A percentile compares a stretch with the other conserved stretches of the same genome.
Evolutionary conservation across 78 protist genomes (phyloP).

Genomic region (Mantamonas sphyraenae): DNA sequence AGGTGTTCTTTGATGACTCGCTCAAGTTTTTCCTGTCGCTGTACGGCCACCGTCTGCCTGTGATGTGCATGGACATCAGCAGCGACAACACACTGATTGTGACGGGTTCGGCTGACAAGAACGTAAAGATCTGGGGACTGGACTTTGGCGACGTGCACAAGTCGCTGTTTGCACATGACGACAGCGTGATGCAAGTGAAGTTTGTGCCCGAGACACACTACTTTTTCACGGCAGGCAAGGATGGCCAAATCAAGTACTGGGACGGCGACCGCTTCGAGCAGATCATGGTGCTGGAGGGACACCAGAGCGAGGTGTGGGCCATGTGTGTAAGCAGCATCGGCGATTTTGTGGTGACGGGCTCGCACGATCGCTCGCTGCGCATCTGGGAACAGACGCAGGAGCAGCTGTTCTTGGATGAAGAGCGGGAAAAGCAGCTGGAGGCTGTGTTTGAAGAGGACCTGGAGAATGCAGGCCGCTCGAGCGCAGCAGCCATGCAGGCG

Average conservation of each 20-base stretch:
- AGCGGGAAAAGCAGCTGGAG: constrained; percentile 52
- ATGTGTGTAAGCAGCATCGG: constrained; percentile 30
- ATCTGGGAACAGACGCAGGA: constrained; percentile 67
- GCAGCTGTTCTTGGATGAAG: constrained; percentile 73
- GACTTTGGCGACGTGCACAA: constrained; percentile 93
- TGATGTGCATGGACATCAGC: constrained; percentile 59
- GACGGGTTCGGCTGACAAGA: constrained; percentile 92
- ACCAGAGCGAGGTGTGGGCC: constrained; percentile 65
- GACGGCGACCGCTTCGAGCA: constrained; percentile 60
- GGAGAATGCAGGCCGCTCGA: not conserved
- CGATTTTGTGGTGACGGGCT: constrained; percentile 38
- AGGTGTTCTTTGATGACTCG: constrained; percentile 76
- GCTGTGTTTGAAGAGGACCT: constrained; percentile 18
- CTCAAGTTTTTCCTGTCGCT: constrained; percentile 79
- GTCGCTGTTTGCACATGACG: constrained; percentile 87
- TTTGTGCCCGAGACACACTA: constrained; percentile 87
- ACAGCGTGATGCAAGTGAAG: constrained; percentile 50
- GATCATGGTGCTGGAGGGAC: constrained; percentile 55
- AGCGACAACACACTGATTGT: constrained; percentile 71
- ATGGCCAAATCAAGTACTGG: constrained; percentile 58
- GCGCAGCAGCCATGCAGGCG: too few relatives aligned
- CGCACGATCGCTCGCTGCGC: constrained; percentile 78
- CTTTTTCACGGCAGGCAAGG: constrained; percentile 69
- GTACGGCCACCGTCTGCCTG: constrained; percentile 97
- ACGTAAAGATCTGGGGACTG: constrained; percentile 80